Conservation (phyloP, 2,329 filamentous ascomycete species). For the Trichoderma hamatum region DNA sequence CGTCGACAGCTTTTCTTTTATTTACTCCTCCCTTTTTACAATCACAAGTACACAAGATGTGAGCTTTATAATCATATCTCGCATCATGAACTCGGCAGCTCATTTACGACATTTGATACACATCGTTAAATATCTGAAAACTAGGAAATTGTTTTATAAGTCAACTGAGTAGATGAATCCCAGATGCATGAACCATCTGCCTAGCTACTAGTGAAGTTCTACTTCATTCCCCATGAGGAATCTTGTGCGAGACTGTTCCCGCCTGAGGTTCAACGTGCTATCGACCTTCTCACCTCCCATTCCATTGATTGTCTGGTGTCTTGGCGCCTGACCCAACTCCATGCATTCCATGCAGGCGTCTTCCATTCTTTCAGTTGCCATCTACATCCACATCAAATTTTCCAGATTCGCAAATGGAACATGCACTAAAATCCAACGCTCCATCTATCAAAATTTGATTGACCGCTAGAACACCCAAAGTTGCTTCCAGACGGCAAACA, state of each 20-base stretch:
- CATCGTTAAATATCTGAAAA: background rate
- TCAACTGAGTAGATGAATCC: background rate
- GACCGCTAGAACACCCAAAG: background rate
- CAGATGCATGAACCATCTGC: background rate
- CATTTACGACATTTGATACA: background rate
- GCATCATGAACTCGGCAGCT: background rate
- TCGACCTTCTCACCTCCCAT: background rate
- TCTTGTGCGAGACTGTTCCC: background rate
- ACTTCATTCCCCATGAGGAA: background rate
- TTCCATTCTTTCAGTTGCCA: background rate
- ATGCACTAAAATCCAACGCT: background rate
- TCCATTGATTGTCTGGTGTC: background rate
- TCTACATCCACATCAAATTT: background rate
- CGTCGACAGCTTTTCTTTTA: too few relatives aligned
- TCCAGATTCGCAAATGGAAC: background rate
- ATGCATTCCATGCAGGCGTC: background rate
- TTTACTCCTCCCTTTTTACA: background rate
- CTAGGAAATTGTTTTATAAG: background rate
- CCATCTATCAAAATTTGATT: conserved; percentile 1
- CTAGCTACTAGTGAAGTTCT: background rate
- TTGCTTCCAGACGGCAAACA: background rate
- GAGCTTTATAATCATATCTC: background rate
- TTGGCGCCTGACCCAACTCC: background rate
- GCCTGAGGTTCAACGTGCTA: background rate
- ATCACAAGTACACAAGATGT: background rate